Conservation (phyloP, 176 grass and related monocot genomes). For the Melocanna baccifera region DNA sequence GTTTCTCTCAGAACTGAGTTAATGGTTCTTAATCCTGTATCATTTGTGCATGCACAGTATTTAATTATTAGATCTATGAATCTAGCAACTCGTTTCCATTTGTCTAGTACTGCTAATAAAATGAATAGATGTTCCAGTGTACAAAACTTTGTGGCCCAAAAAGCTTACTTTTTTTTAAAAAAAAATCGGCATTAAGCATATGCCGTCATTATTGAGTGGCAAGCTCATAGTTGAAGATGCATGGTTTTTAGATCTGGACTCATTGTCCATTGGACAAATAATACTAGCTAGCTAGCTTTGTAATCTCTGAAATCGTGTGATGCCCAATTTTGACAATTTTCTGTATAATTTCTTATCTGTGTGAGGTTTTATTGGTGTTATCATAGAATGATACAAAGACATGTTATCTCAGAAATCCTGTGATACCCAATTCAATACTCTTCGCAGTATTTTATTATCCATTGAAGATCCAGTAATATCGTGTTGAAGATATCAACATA, state of each 20-base stretch:
- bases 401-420: no score
- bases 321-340: no score
- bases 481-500: background rate
- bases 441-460: no score
- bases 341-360: no score
- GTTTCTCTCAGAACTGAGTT: background rate
- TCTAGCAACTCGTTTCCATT: background rate
- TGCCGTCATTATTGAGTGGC: background rate
- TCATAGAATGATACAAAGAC: no score
- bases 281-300: no score
- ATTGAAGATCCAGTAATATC: background rate
- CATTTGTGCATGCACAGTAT: background rate
- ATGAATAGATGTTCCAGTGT: background rate
- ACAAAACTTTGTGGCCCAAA: background rate
- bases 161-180: background rate
- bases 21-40: background rate
- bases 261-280: background rate
- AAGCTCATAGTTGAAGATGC: background rate
- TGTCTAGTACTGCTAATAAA: background rate
- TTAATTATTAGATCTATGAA: background rate
- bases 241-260: background rate
- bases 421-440: no score
- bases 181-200: background rate
- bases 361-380: no score
- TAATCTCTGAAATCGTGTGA: no score